Evolutionary conservation across 345 rosid species (phyloP), one percentile per base, ranked within the genome.

Genomic region (Hibiscus trionum): DNA sequence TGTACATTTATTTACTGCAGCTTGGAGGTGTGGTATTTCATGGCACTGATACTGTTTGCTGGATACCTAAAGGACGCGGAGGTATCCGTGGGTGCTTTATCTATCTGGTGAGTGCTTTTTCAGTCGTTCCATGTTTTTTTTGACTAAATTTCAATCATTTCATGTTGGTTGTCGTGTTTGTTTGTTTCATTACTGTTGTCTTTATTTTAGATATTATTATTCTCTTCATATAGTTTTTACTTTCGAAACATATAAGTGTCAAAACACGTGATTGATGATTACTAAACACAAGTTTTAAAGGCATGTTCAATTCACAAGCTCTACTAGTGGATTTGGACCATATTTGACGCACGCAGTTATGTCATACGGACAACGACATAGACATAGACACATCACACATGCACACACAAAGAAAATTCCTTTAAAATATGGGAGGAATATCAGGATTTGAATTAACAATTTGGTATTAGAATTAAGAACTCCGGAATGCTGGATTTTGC

Each of bases 1-100:
- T 39, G 10, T 39, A 7, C 46, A 35, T 35, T 11, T 11, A 47
- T 47, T 47, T 12, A 7, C 4, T 57, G 82, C 87, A 86, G 98
- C 76, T 84, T 93, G 73, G 98, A 93, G 65, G 72, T 89, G 0
- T 93, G 98, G 98, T 93, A 91, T 74, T 91, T 82, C 69, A 88
- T 85, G 92, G 96, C 88, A 31, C 56, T 93, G 24, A 85, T 93
- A 66, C 81, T 93, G 15, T 87, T 91, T 24, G 98, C 98, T 26
- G 98, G 98, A 39, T 64, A 64, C 68, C 50, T 64, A 5, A 64
- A 64, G 16, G 21, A 64, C 11, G 29, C 50, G 0, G 68, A 64
- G 11, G 10, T 64, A 4, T 64, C 50, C 2, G 68, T 64, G 68
- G 50, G 19, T 64, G 68, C 68, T 10, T 17, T 64, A 10, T 64